phyloP scores from a whole-genome alignment of 116 monocot species.

The Cymodocea nodosa region DNA sequence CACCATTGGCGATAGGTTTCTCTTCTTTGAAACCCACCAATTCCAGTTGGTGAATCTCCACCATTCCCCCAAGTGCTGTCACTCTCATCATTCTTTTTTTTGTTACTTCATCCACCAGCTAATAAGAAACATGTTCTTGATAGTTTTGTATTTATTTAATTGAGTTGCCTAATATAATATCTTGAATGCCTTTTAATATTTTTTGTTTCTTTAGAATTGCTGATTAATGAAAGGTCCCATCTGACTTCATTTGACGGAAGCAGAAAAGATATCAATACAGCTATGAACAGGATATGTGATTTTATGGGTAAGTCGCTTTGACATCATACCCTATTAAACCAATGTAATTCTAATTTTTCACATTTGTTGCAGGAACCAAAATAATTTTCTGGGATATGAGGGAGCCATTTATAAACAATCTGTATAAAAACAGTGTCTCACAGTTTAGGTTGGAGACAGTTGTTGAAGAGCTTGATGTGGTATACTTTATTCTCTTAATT shows the following conservation, averaged over 20 bases:
- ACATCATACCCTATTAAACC: neutral
- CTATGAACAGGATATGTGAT: conserved; percentile 77
- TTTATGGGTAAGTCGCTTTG: conserved; percentile 51
- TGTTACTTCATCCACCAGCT: no score
- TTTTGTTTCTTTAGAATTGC: conserved; percentile 28
- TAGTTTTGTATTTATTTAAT: no score
- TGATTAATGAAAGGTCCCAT: conserved; percentile 39
- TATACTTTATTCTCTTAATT: conserved; percentile 18
- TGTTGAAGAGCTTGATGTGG: conserved; percentile 72
- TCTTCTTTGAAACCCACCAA: no score
- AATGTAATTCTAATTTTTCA: neutral
- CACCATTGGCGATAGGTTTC: no score
- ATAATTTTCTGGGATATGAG: conserved; percentile 95
- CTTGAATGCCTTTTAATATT: neutral
- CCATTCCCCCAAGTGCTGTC: no score
- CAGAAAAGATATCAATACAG: conserved; percentile 86
- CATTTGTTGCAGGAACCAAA: conserved; percentile 47
- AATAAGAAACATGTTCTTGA: no score
- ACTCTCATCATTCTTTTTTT: no score
- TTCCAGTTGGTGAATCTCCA: no score
- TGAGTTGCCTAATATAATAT: no score
- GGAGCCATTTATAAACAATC: conserved; percentile 67
- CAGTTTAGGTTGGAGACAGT: conserved; percentile 59
- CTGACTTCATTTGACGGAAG: conserved; percentile 78
- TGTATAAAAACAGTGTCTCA: conserved; percentile 72